Evolutionary conservation across 345 rosid species (phyloP), one percentile per base, ranked within the genome.

Genomic region (Euphorbia pulcherrima): DNA sequence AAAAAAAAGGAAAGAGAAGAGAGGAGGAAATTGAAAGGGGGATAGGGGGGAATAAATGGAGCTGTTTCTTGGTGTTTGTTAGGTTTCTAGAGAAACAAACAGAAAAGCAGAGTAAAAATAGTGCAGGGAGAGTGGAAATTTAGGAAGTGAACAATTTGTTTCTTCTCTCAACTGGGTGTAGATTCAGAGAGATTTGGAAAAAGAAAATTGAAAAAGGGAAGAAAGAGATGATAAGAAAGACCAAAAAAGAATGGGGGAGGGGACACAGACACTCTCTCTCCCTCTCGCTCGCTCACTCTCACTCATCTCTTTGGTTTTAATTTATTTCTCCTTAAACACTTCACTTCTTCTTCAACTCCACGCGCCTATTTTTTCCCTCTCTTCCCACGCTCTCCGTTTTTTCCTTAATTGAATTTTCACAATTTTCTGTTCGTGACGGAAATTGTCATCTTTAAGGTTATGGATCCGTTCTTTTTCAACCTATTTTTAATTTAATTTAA

Each of bases 41-140:
- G 44, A 12, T 39, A 39, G 44, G 44, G 39, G 12, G 28, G 28
- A 13, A n/a, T 54, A 54, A 56, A 33, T 33, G 7, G 37, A 33
- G 37, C 14, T 30, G 10, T 35, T 28, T 11, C 59, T 35, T 29
- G 44, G 18, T 29, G n/a, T 37, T 60, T 35, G 17, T 47, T 9
- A 46, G 18, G 6, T 14, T 30, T 37, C 74, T 8, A 57, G 33
- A 16, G 68, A 41, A 54, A 46, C 54, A 62, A 63, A 28, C 69
- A 71, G 57, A 62, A 21, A 53, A 54, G 11, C 27, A 39, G 27
- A 5, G 33, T n/a, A 30, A 10, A 13, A 52, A 35, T 44, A 62
- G 60, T 23, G 44, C 18, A 44, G 33, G 10, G 46, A 47, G 33
- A 21, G 64, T 46, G 72, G 65, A 60, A 60, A 58, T 48, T 47